Evolutionary conservation across 345 rosid genomes (phyloP).

Genomic region (Arabis alpina): DNA sequence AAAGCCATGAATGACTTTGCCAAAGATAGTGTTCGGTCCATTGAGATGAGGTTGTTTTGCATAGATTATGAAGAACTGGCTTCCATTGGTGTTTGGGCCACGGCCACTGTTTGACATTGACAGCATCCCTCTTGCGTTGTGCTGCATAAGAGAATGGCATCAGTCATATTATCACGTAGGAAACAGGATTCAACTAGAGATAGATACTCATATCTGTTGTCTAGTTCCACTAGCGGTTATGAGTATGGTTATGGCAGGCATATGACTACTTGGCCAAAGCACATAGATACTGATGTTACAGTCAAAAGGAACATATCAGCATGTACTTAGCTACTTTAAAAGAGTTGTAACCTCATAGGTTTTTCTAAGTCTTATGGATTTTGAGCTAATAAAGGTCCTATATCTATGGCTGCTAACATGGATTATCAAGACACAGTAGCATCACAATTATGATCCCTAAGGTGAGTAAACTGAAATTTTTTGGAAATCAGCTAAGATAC

Average conservation of each 20-base stretch:
- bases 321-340: background rate
- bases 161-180: background rate
- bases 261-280: background rate
- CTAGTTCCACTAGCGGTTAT: background rate
- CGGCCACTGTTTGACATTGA: conserved; percentile 98
- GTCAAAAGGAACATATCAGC: background rate
- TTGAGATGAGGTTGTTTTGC: conserved; percentile 98
- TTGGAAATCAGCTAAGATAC: too few species aligned
- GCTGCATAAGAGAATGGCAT: conserved; percentile 51
- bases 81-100: conserved; percentile 96
- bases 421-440: too few species aligned
- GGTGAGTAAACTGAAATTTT: too few species aligned
- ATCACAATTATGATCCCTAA: too few species aligned
- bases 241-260: background rate
- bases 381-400: background rate
- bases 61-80: conserved; percentile 87
- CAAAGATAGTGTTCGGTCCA: conserved; percentile 90
- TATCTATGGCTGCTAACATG: background rate
- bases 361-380: background rate
- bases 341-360: background rate
- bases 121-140: conserved; percentile 90
- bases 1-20: conserved; percentile 96
- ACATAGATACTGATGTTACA: background rate
- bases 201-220: background rate
- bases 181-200: background rate